Evolutionary conservation across 805 yeast species (phyloP).

Genomic region (Scheffersomyces stipitis): DNA sequence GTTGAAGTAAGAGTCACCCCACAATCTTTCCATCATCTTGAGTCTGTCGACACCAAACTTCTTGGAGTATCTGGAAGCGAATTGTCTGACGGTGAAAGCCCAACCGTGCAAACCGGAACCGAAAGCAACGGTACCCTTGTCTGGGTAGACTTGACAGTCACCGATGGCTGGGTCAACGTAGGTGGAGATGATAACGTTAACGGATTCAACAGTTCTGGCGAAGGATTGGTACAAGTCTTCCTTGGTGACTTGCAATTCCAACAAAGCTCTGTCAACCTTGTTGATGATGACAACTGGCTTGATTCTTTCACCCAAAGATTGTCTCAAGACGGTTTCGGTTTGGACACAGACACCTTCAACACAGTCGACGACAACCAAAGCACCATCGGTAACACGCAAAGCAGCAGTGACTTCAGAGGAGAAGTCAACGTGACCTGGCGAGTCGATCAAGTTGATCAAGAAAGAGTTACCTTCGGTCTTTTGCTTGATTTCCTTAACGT

Average conservation of each 20-base stretch:
- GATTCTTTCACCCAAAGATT: slow-evolving; percentile 98
- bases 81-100: slow-evolving; percentile 99
- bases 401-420: slow-evolving; percentile 99
- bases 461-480: slow-evolving; percentile 89
- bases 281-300: slow-evolving; percentile 98
- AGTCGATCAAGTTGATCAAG: slow-evolving; percentile 97
- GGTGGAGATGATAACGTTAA: slow-evolving; percentile 96
- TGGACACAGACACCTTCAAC: slow-evolving; percentile 99
- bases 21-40: slow-evolving; percentile 98
- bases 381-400: slow-evolving; percentile 99
- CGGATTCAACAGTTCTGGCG: slow-evolving; percentile 98
- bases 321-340: slow-evolving; percentile 99
- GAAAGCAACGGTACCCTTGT: slow-evolving; percentile 97
- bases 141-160: slow-evolving; percentile 98
- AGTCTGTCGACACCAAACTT: slow-evolving; percentile 98
- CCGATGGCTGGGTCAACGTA: slow-evolving; percentile 88
- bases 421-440: slow-evolving; percentile 99
- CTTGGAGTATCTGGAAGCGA: slow-evolving; percentile 96
- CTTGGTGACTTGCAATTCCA: slow-evolving; percentile 98
- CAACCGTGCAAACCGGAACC: slow-evolving; percentile 99
- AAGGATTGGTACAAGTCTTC: slow-evolving; percentile 98
- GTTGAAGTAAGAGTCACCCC: slow-evolving; percentile 99
- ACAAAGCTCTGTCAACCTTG: slow-evolving; percentile 99
- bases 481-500: slow-evolving; percentile 87
- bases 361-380: slow-evolving; percentile 98